Base-by-base conservation (phyloP, 371 early-diverging fungal species). In the Encephalitozoon cuniculi region DNA sequence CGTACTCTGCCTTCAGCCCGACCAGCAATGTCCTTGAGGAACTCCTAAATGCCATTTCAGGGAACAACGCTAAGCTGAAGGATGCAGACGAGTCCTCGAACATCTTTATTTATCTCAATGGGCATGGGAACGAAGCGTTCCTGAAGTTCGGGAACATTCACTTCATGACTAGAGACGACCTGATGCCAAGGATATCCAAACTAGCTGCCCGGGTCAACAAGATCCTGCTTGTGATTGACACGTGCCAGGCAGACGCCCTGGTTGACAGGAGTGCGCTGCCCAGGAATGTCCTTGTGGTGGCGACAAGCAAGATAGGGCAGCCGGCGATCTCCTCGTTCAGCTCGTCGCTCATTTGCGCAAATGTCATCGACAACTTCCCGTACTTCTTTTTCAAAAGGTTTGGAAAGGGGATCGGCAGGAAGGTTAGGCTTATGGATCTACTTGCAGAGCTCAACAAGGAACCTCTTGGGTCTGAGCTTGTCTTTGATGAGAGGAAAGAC, bases 91-190 rank as follows among this genome's bases (percentile, higher is more conserved):
- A 72, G 21, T 28, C 41, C 18, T 74, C 83, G 12, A 85, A 83
- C 70, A 39, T 83, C 12, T 49, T 83, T 18, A 75, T 85, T 21
- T 85, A 85, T 64, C 67, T 85, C 39, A 69, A 76, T 39, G 85
- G 85, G 26, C 85, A 85, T 74, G 85, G 81, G 21, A 76, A 75
- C n/a, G 79, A 81, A 25, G 67, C 71, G 1, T 81, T 81, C 63
- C 74, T 85, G n/a, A 82, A 83, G 68, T 66, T 82, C 43, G 67
- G 67, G 23, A 71, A 79, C 55, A 73, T 76, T 54, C 75, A 79
- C 15, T 81, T 52, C 43, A 66, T 82, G 23, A 71, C 68, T 23
- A 74, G 49, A 41, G 77, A 82, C 18, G 85, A 85, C 44, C 11
- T 85, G n/a, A 82, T 75, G 71, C 11, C 64, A 26, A 71, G 73